Conservation (phyloP, 352 stramenopile species). For the Peronospora destructor region DNA sequence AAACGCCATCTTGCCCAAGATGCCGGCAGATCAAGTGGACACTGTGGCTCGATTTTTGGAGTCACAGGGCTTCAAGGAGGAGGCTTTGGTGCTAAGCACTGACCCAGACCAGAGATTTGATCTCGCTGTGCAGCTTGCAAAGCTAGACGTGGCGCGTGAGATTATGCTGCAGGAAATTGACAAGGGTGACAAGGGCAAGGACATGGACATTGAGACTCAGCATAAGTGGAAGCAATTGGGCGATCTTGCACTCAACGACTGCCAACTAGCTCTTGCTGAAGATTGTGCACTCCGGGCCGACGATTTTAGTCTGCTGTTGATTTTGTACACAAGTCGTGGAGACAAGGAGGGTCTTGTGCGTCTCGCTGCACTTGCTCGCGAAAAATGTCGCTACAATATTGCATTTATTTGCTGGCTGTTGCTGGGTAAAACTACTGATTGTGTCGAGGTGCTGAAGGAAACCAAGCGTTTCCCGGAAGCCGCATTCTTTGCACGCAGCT, state of each 20-base stretch:
- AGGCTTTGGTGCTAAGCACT: slow-evolving; percentile 90
- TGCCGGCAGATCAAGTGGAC: slow-evolving; percentile 87
- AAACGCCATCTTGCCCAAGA: slow-evolving; percentile 94
- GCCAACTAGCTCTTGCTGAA: slow-evolving; percentile 92
- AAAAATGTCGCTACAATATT: slow-evolving; percentile 91
- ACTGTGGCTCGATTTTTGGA: slow-evolving; percentile 93
- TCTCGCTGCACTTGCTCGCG: slow-evolving; percentile 84
- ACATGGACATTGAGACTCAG: slow-evolving; percentile 94
- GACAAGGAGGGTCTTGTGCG: slow-evolving; percentile 89
- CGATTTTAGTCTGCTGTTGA: slow-evolving; percentile 94
- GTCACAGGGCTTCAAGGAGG: slow-evolving; percentile 98
- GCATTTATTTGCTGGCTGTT: slow-evolving; percentile 95
- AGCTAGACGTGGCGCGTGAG: slow-evolving; percentile 91
- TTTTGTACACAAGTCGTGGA: slow-evolving; percentile 94
- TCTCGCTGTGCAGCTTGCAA: slow-evolving; percentile 93
- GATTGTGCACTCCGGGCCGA: slow-evolving; percentile 91
- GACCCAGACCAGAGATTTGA: slow-evolving; percentile 98
- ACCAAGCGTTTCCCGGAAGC: slow-evolving; percentile 95
- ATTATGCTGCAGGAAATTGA: slow-evolving; percentile 90
- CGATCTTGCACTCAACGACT: slow-evolving; percentile 89
- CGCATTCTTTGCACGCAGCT: slow-evolving; percentile 97
- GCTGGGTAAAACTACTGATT: slow-evolving; percentile 92
- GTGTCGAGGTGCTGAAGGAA: slow-evolving; percentile 92
- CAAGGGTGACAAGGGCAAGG: slow-evolving; percentile 37
- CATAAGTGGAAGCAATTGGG: slow-evolving; percentile 97